Evolutionary conservation across 768 basidiomycete species (phyloP).

Genomic region (Lactifluus subvellereus): DNA sequence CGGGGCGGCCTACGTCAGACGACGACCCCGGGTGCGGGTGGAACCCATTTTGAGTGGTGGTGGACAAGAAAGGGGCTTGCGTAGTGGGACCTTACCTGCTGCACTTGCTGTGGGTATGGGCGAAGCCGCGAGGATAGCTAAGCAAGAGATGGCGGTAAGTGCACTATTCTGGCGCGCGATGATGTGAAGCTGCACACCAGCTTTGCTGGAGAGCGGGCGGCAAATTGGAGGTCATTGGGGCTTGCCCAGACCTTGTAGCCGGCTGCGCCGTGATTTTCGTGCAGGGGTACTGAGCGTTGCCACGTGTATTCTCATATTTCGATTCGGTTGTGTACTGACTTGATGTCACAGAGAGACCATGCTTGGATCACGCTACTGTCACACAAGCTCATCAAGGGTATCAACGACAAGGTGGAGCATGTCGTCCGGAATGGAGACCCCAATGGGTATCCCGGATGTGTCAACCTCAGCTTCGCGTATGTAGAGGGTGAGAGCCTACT

Average conservation of each 20-base stretch:
- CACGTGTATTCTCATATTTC: not conserved
- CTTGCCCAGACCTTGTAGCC: constrained; percentile 37
- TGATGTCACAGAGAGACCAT: constrained; percentile 63
- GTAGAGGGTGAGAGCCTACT: constrained; percentile 96
- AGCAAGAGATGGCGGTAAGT: constrained; percentile 89
- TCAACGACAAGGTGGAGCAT: constrained; percentile 79
- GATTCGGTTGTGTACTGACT: constrained; percentile 30
- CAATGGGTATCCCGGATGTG: constrained; percentile 90
- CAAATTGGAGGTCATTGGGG: constrained; percentile 39
- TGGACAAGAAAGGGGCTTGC: constrained; percentile 92
- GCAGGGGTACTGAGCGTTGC: constrained; percentile 90
- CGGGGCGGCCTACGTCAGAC: constrained; percentile 89
- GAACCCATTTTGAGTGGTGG: constrained; percentile 95
- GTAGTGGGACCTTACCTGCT: constrained; percentile 92
- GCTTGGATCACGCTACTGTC: constrained; percentile 66
- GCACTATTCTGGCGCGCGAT: constrained; percentile 23
- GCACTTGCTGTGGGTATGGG: constrained; percentile 88
- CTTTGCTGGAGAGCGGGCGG: constrained; percentile 29
- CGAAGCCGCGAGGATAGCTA: constrained; percentile 89
- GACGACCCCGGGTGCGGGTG: constrained; percentile 86
- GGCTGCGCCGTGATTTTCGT: constrained; percentile 63
- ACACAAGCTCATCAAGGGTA: constrained; percentile 71
- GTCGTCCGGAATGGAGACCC: constrained; percentile 93
- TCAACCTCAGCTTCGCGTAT: constrained; percentile 93
- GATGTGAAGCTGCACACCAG: constrained; percentile 33